Percentiles rank a stretch among this genome's conserved stretches.
These are phyloP conservation scores for Macrocystidia cucumis DNA, from an alignment of 1,284 basidiomycete genomes.

Conservation along the genomic window DNA sequence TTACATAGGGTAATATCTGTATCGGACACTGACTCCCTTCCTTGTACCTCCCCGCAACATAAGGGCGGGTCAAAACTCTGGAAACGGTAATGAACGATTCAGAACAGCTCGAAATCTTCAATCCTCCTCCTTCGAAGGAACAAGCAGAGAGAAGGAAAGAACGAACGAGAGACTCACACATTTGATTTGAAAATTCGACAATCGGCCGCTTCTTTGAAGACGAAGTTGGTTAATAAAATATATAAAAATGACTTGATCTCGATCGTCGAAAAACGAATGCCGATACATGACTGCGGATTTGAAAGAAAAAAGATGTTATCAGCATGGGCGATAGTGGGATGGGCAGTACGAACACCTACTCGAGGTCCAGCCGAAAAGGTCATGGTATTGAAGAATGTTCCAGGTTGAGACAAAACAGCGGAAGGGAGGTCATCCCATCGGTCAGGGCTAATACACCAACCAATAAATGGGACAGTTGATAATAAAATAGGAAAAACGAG, in stretches of 20 bases:
- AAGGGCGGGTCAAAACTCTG: conserved; percentile 70
- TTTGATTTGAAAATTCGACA: conserved; percentile 59
- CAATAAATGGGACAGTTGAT: conserved; percentile 1
- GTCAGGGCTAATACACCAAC: conserved; percentile 48
- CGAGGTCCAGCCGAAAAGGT: conserved; percentile 76
- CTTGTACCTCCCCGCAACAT: conserved; percentile 47
- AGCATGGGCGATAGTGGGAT: conserved; percentile 2
- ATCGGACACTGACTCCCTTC: conserved; percentile 68
- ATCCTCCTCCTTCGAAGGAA: too few relatives aligned
- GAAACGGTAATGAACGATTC: conserved; percentile 7
- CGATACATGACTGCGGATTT: conserved; percentile 66
- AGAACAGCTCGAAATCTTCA: too few relatives aligned
- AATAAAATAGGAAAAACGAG: conserved; percentile 6
- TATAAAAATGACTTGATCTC: conserved; percentile 75
- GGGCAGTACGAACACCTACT: conserved; percentile 36
- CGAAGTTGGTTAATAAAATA: conserved; percentile 59
- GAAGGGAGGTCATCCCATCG: conserved; percentile 73
- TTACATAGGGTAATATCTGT: conserved; percentile 26
- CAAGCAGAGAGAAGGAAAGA: conserved; percentile 1
- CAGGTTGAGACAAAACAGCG: conserved; percentile 49
- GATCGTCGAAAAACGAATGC: conserved; percentile 69
- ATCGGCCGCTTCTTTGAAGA: conserved; percentile 45
- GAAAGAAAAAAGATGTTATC: conserved; percentile 4
- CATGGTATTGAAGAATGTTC: conserved; percentile 61
- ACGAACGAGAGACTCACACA: conserved; percentile 40